Evolutionary conservation across 768 basidiomycete genomes (phyloP).

Genomic region (Exidia glandulosa): DNA sequence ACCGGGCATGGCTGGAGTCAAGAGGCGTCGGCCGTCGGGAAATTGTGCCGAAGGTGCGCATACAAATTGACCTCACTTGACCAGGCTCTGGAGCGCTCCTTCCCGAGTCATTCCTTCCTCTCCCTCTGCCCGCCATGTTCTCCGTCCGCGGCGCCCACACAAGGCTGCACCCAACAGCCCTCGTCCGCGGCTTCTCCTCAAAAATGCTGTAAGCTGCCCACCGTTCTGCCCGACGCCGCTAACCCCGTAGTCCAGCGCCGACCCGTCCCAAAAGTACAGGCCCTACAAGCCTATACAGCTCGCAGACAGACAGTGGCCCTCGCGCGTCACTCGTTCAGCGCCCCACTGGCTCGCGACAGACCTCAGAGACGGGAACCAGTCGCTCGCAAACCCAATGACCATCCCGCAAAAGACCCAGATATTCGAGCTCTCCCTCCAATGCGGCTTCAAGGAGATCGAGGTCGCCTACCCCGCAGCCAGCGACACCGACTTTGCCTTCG

Average conservation of each 20-base stretch:
- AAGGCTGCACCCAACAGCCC: neutral
- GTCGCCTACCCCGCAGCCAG: slow-evolving; percentile 95
- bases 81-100: neutral
- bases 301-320: slow-evolving; percentile 84
- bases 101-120: too few species aligned
- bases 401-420: slow-evolving; percentile 88
- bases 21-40: neutral
- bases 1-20: neutral
- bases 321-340: slow-evolving; percentile 63
- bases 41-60: neutral
- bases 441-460: slow-evolving; percentile 96
- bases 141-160: neutral
- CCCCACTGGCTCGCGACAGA: slow-evolving; percentile 98
- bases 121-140: neutral
- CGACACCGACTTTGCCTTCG: slow-evolving; percentile 90
- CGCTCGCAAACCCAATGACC: slow-evolving; percentile 96
- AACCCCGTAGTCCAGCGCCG: slow-evolving; percentile 33
- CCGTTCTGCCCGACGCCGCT: too few species aligned
- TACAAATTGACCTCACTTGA: too few species aligned
- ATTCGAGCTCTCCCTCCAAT: slow-evolving; percentile 80
- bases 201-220: slow-evolving; percentile 25
- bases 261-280: slow-evolving; percentile 83
- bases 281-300: slow-evolving; percentile 78
- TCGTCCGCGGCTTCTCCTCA: neutral
- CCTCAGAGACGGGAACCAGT: slow-evolving; percentile 95